Evolutionary conservation across 306 rosid genomes (phyloP), one percentile per base, ranked within the genome.

Genomic region (Quercus variabilis): DNA sequence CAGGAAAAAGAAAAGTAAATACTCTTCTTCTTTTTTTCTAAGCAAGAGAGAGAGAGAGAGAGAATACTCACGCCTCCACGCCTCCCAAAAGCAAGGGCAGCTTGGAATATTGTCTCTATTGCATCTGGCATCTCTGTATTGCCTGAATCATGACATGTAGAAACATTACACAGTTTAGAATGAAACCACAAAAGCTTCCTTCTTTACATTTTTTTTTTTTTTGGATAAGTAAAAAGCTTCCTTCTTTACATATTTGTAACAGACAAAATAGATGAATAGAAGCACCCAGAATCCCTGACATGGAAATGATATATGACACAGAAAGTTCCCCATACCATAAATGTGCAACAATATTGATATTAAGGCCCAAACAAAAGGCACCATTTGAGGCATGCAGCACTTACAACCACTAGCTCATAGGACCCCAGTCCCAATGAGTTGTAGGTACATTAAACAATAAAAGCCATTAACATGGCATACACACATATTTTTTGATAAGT

Each of bases 81-180:
- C 83, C 81, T 93, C 76, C 99, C 99, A 52, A 91, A 91, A 78
- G 86, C 92, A 79, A 96, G 97, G 31, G 99, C 99, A 69, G 98
- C 85, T 85, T 93, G 96, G 87, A 93, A 96, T 80, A 96, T 88
- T 51, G 97, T 90, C 87, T 96, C 99, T 93, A 96, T 91, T 87
- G 99, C 98, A 88, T 96, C 99, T 51, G 99, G 99, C 98, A 96
- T 93, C 85, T 89, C 96, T 38, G 88, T 87, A 81, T 83, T 92
- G 78, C 96, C 99, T 96, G 87, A 69, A 83, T 81, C 85, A 81
- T 59, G 76, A 79, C 55, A 20, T 46, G 67, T 20, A 25, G 35
- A 71, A 71, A 17, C 58, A 52, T 70, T 70, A 21, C 35, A 58
- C 23, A 78, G 26, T n/a, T 78, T 21, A 65, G 21, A 83, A 74